Base-by-base conservation (phyloP, 2,329 filamentous ascomycete species). In the Juglanconis oblonga region DNA sequence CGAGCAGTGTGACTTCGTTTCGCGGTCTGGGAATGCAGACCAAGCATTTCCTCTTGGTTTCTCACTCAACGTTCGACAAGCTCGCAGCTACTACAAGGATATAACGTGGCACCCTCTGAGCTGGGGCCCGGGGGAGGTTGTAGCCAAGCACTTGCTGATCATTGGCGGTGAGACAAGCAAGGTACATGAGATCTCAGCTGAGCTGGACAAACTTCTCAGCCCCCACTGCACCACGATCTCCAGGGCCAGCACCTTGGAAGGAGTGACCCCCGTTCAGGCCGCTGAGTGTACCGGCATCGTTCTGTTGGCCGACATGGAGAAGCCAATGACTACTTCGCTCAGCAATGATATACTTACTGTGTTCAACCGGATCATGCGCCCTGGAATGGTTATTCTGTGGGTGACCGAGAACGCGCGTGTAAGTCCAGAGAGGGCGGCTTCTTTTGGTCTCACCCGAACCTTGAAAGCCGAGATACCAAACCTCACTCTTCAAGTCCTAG, bases 11-110 rank as follows among this genome's bases (percentile, higher is more conserved):
- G 74, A 72, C 0, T 79, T 79, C 36, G 55, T 63, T 3, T 59
- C 64, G n/a, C 57, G 69, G 0, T 68, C 70, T 1, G 67, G 64
- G 14, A 70, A 74, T 45, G 69, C 73, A 0, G 66, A 73, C 42
- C 74, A 77, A 51, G 67, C 63, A 13, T 70, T 67, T 35, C 61
- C 67, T 3, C 64, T 68, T 0, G 75, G 75, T 1, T 74, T 71
- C 48, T 70, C 71, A 1, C 57, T 79, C n/a, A 71, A 69, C 24
- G 67, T 79, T 7, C 71, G 76, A 9, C 76, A 78, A 54, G 66
- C 72, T 14, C 65, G 67, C 14, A 68, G 63, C 1, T 52, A 54
- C 13, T 57, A 67, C 5, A 71, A 72, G 57, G 49, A 59, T 7
- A 29, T 62, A 5, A 38, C 69, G 31, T 38, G 67, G 50, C 58